Evolutionary conservation across 176 grass and related monocot species (phyloP), one percentile per base, ranked within the genome.

Genomic region (Carex cristatella): DNA sequence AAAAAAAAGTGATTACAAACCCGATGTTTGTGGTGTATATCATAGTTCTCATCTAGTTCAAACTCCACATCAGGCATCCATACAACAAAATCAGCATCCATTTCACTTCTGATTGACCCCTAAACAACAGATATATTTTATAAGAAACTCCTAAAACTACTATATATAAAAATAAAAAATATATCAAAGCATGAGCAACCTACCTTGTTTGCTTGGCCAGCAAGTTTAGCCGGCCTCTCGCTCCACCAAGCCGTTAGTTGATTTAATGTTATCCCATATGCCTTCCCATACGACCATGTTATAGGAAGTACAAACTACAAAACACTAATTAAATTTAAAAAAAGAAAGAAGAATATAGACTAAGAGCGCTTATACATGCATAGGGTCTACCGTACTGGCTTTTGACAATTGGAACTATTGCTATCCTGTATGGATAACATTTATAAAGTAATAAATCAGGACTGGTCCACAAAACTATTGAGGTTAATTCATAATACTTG

Each of bases 251-350:
- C 66, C 28, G 69, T 84, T 74, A 99, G 69, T 37, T 99, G 96
- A 61, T 84, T 95, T 27, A 95, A 87, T 49, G 81, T 92, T 83
- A 99, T 89, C 62, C 93, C 91, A 1, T 92, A 89, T 58, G 90
- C 93, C 28, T 79, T 85, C 79, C 96, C 96, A 80, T 92, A 87
- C 10, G 93, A 92, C 96, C 96, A 99, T 73, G 96, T 95, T 61
- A 99, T 57, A 31, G 91, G 91, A 76, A 99, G 93, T n/a, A 95
- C 93, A 94, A 92, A 95, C 96, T 99, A 83, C 87, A 89, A 85
- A 88, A 78, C 13, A 56, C 56, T 32, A 28, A 57, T 28, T 78
- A 56, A 78, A 78, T 78, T 78, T 77, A 77, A 49, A 57, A 56
- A 56, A 42, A 13, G 13, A 27, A 31, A 55, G 2, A 53, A 54